A percentile compares a stretch with the other conserved stretches of the same genome.
Evolutionary conservation across 768 basidiomycete species (phyloP).

Genomic region (Termitomyces sp.): DNA sequence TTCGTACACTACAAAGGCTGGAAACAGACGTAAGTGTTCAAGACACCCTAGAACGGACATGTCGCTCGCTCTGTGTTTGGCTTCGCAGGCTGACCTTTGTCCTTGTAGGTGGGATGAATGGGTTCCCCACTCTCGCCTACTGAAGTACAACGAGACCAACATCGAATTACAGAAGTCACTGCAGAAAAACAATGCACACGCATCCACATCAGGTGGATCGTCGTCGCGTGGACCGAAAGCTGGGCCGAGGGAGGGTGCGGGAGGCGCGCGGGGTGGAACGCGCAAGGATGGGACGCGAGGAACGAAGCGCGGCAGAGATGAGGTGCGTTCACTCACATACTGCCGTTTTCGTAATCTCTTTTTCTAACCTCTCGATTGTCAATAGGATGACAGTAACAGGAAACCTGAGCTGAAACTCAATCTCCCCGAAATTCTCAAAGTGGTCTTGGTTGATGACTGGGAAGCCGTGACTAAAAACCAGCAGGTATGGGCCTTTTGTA

Average conservation of each 20-base stretch:
- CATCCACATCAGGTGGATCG: conserved; percentile 17
- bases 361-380: not conserved
- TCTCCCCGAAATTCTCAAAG: conserved; percentile 88
- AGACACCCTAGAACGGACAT: not conserved
- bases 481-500: conserved; percentile 48
- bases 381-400: conserved; percentile 72
- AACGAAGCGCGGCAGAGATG: conserved; percentile 71
- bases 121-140: conserved; percentile 77
- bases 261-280: conserved; percentile 27
- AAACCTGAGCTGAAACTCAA: conserved; percentile 88
- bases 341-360: not conserved
- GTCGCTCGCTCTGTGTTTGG: not conserved
- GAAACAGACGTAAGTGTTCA: conserved; percentile 82
- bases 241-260: conserved; percentile 23
- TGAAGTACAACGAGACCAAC: conserved; percentile 83
- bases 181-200: conserved; percentile 26
- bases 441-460: conserved; percentile 94
- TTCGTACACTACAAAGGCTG: conserved; percentile 99
- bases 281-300: conserved; percentile 64
- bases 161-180: conserved; percentile 75
- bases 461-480: conserved; percentile 94
- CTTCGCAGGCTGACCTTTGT: conserved; percentile 4
- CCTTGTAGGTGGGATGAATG: conserved; percentile 90
- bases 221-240: conserved; percentile 19
- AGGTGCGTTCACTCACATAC: conserved; percentile 37